A percentile compares a stretch with the other conserved stretches of the same genome.
Evolutionary conservation across 1,284 basidiomycete species (phyloP).

Genomic region (Boletus albobrunnescens): DNA sequence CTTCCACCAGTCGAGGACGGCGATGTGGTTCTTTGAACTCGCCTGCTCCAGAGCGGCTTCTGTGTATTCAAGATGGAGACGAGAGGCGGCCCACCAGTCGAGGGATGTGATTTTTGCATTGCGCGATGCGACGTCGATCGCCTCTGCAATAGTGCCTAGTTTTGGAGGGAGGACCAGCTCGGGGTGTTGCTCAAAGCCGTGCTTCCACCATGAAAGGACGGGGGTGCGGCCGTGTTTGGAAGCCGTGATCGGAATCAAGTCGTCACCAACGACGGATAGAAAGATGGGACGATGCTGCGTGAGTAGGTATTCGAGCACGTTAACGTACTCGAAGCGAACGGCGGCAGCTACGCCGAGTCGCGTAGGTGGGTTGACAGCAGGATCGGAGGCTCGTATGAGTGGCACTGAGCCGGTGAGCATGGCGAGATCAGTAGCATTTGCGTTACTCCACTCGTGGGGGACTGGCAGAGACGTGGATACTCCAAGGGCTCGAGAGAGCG

Average conservation of each 20-base stretch:
- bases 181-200: conserved; percentile 54
- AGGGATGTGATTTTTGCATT: conserved; percentile 62
- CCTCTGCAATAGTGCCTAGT: conserved; percentile 51
- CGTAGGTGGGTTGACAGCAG: conserved; percentile 54
- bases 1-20: conserved; percentile 79
- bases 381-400: conserved; percentile 54
- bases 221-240: conserved; percentile 65
- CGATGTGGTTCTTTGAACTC: conserved; percentile 66
- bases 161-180: conserved; percentile 52
- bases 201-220: conserved; percentile 80
- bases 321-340: conserved; percentile 70
- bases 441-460: conserved; percentile 67
- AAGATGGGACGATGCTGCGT: conserved; percentile 61
- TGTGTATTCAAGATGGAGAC: conserved; percentile 62
- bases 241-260: conserved; percentile 69
- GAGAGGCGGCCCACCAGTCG: conserved; percentile 66
- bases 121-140: conserved; percentile 69
- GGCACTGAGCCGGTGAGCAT: conserved; percentile 62
- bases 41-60: conserved; percentile 74
- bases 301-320: conserved; percentile 69
- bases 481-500: conserved; percentile 70
- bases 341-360: conserved; percentile 61
- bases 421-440: conserved; percentile 62
- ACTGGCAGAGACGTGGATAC: conserved; percentile 62
- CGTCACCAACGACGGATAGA: conserved; percentile 53